Base-by-base conservation (phyloP, 148 eudicot species). In the Gaultheria prostrata region DNA sequence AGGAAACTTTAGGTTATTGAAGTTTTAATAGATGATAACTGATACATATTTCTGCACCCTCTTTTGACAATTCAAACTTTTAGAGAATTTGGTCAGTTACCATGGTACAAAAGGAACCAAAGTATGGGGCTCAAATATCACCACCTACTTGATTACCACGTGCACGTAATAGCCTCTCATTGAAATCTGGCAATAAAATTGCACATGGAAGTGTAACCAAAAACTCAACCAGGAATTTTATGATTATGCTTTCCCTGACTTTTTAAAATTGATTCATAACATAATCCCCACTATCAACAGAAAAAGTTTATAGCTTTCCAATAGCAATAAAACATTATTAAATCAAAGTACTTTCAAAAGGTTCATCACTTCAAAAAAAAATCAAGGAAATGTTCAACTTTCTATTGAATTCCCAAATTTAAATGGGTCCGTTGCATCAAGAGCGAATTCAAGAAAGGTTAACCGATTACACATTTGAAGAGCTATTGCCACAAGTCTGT, bases 1-100 rank as follows among this genome's bases (percentile, higher is more conserved):
- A 75, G 80, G 85, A 82, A 78, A 81, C 43, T 63, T 65, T 80
- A 24, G 59, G 30, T 43, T 43, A 20, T n/a, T 14, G 12, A 80
- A 65, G 74, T 46, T 63, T 43, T 26, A 26, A 32, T 28, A 26
- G 26, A 59, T 59, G 26, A 74, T 74, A 49, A 74, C 49, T n/a
- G 24, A 39, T 48, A 26, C 15, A 49, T 51, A 11, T 51, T 14
- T 28, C 20, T 6, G 33, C 53, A 35, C 77, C 50, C 49, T 8
- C 30, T 30, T 61, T n/a, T 49, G 9, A 48, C 20, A 49, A 8
- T 49, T 24, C 5, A 48, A 65, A 76, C 35, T 76, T 48, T 8
- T 5, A 49, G 20, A 46, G 56, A n/a, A 49, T 53, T 48, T n/a
- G n/a, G 56, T 76, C 51, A 39, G 61, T 53, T 53, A 49, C 17